These are phyloP conservation scores for Phytophthora ohioensis DNA, from an alignment of 352 stramenopile genomes.

Conservation along the genomic window DNA sequence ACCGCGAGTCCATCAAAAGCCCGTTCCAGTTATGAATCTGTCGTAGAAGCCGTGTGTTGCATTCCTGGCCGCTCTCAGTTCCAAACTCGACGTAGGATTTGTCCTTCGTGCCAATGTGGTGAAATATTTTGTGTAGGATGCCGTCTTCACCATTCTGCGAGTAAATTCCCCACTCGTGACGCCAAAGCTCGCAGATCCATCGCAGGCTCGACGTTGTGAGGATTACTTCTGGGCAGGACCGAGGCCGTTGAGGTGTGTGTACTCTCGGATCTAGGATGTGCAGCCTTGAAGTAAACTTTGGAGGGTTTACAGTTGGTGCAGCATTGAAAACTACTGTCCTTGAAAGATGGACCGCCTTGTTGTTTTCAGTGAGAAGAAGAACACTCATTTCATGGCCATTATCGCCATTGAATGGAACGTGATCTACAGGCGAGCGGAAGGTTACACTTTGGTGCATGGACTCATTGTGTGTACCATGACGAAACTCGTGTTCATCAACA, in stretches of 20 bases:
- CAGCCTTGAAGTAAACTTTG: conserved; percentile 15
- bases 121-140: conserved; percentile 67
- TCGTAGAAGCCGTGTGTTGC: conserved; percentile 69
- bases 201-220: background rate
- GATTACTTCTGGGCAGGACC: conserved; percentile 28
- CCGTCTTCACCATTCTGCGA: conserved; percentile 83
- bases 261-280: conserved; percentile 35
- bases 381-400: conserved; percentile 45
- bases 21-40: conserved; percentile 60
- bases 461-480: conserved; percentile 17
- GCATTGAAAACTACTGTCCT: conserved; percentile 31
- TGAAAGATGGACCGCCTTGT: conserved; percentile 48
- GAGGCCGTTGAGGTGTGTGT: conserved; percentile 37
- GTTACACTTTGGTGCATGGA: conserved; percentile 37
- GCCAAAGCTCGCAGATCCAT: conserved; percentile 72
- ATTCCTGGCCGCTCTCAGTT: conserved; percentile 60
- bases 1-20: conserved; percentile 65
- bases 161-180: conserved; percentile 68
- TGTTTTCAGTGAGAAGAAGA: conserved; percentile 57
- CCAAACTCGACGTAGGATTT: conserved; percentile 75
- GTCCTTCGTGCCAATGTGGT: conserved; percentile 46
- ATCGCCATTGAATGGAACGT: conserved; percentile 22
- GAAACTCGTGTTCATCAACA: conserved; percentile 30
- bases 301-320: conserved; percentile 8
- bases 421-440: conserved; percentile 50